A percentile compares a stretch with the other conserved stretches of the same genome.
Conservation (phyloP, 83 land plant species). For the Picea mariana region DNA sequence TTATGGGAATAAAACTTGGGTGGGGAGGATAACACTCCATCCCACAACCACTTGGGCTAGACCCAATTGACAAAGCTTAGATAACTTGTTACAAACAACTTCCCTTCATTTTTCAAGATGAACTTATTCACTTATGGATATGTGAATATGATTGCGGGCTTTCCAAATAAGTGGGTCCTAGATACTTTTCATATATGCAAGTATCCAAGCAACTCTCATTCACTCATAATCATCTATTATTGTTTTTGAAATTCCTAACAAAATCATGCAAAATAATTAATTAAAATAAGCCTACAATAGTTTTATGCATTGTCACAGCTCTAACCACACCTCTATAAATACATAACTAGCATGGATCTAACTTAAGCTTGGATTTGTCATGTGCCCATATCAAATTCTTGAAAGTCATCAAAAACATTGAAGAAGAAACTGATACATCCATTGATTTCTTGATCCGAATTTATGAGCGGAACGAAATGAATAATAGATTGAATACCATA, state of each 20-base stretch:
- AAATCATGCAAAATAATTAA: neutral
- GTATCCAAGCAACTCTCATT: neutral
- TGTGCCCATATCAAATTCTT: neutral
- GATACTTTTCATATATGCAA: conserved; percentile 47
- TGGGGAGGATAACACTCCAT: too few relatives aligned
- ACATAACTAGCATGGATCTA: neutral
- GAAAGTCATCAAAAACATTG: neutral
- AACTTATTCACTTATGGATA: conserved; percentile 69
- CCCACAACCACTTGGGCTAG: too few relatives aligned
- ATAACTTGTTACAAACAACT: conserved; percentile 66
- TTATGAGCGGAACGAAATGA: too few relatives aligned
- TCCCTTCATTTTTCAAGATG: conserved; percentile 64
- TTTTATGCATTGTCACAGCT: too few relatives aligned
- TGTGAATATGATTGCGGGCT: conserved; percentile 66
- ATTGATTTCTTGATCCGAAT: neutral
- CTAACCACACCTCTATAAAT: too few relatives aligned
- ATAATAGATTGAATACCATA: too few relatives aligned
- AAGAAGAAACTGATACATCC: neutral
- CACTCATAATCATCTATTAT: too few relatives aligned
- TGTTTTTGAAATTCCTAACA: neutral
- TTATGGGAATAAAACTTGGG: too few relatives aligned
- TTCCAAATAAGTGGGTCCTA: conserved; percentile 69
- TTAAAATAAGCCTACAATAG: neutral
- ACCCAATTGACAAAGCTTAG: conserved; percentile 22
- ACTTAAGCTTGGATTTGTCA: neutral